Evolutionary conservation across 2,329 filamentous ascomycete genomes (phyloP).

Genomic region (Macroventuria anomochaeta): DNA sequence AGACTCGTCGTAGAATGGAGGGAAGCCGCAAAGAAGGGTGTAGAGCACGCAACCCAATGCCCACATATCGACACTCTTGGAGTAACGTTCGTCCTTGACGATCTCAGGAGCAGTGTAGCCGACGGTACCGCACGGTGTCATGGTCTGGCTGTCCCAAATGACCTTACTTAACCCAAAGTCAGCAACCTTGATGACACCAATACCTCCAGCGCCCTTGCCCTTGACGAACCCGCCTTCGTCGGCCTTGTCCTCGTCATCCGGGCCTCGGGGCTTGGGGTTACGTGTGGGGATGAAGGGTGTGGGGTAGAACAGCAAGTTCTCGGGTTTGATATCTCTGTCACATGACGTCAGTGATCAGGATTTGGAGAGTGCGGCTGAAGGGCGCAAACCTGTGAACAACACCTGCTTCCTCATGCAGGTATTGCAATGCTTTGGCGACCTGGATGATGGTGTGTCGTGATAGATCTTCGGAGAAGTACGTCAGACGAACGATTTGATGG

Average conservation of each 20-base stretch:
- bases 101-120: conserved; percentile 98
- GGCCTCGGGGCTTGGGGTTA: conserved; percentile 77
- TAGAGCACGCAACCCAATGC: conserved; percentile 95
- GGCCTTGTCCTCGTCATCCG: conserved; percentile 95
- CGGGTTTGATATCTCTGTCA: conserved; percentile 91
- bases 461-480: conserved; percentile 96
- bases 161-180: conserved; percentile 98
- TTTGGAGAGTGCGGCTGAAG: conserved; percentile 2
- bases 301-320: conserved; percentile 93
- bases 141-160: conserved; percentile 97
- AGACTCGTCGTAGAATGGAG: conserved; percentile 97
- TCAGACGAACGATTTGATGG: conserved; percentile 96
- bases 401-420: conserved; percentile 91
- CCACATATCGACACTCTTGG: conserved; percentile 99
- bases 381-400: conserved; percentile 89
- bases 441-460: conserved; percentile 94
- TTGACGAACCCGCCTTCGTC: conserved; percentile 93
- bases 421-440: conserved; percentile 92
- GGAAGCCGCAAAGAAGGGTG: conserved; percentile 95
- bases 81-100: conserved; percentile 98
- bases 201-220: conserved; percentile 84
- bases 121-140: conserved; percentile 98
- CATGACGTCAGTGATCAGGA: conserved; percentile 47
- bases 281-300: conserved; percentile 81
- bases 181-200: conserved; percentile 94